These are phyloP conservation scores for Pseudocercospora crystallina DNA, from an alignment of 2,329 filamentous ascomycete genomes.

Conservation along the genomic window DNA sequence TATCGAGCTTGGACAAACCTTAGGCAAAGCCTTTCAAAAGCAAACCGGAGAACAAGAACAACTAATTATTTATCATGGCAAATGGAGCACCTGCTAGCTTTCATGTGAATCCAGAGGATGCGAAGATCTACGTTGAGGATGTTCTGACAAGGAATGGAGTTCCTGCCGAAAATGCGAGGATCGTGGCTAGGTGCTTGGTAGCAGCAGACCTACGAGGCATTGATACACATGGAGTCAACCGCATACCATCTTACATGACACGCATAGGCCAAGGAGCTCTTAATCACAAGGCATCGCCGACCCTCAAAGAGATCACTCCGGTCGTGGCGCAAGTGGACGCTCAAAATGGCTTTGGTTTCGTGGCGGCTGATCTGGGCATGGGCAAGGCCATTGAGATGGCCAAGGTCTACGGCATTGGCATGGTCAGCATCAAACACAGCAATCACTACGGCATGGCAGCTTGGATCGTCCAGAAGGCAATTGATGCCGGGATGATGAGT, in stretches of 20 bases:
- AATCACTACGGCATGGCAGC: conserved; percentile 85
- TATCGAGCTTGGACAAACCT: no score
- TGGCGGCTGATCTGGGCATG: conserved; percentile 69
- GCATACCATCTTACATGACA: conserved; percentile 74
- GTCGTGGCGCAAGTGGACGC: conserved; percentile 69
- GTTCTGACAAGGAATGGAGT: conserved; percentile 64
- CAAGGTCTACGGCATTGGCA: conserved; percentile 65
- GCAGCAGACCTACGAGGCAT: conserved; percentile 75
- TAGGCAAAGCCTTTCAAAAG: no score
- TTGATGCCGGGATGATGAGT: conserved; percentile 67
- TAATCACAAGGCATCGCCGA: conserved; percentile 59
- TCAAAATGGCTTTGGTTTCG: conserved; percentile 72
- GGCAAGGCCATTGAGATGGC: conserved; percentile 66
- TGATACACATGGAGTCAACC: conserved; percentile 76
- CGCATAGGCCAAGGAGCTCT: conserved; percentile 70
- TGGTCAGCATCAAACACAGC: conserved; percentile 72
- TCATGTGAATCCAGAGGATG: conserved; percentile 32
- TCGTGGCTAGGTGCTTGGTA: conserved; percentile 67
- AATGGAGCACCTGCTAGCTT: conserved; percentile 17
- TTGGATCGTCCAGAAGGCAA: conserved; percentile 74
- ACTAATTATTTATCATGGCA: conserved; percentile 10
- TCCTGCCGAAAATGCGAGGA: conserved; percentile 56
- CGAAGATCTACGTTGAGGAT: conserved; percentile 49
- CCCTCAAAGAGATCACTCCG: conserved; percentile 63
- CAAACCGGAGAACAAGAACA: background rate